Base-by-base conservation (phyloP, 805 yeast genomes). In the Blastobotrys muscicola region DNA sequence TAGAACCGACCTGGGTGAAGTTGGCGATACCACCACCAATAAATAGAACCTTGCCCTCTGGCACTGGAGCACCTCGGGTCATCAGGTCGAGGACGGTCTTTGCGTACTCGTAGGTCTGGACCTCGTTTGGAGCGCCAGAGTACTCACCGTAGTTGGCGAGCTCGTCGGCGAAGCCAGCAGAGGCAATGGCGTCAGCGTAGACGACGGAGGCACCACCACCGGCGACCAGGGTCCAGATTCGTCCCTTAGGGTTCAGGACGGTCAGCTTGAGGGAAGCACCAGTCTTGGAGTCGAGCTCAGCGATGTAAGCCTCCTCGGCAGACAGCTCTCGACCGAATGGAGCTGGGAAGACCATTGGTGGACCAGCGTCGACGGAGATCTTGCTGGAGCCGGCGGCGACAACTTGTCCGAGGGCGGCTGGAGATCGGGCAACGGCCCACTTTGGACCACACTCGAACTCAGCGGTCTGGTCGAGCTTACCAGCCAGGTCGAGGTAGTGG, bases 181-280 rank as follows among this genome's bases (percentile, higher is more conserved):
- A 62, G 44, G 72, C 72, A 47, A 68, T 68, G 45, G 72, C 72
- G 42, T 68, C 72, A 23, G 72, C 72, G 50, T 68, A 68, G 26
- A 68, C 72, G 9, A 68, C 72, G 2, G 71, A 67, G 32, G 72
- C 72, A 47, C 72, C 72, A 48, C 72, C 72, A 29, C 72, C 72
- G 42, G 72, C 72, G 30, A 68, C 72, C 36, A 68, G 61, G 26
- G 73, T 69, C 72, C 72, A 68, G 52, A 68, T 66, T 38, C 67
- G 62, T 48, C 72, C 72, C 43, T 56, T 46, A 47, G 73, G 54
- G 58, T 68, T 68, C 42, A 68, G 58, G 38, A 68, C 59, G 35
- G 72, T 68, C 39, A 68, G 65, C 54, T 68, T 68, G 46, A 68
- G 62, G 33, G 72, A 67, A 9, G 72, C 72, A 45, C 72, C 72